Evolutionary conservation across 129 eudicot species (phyloP).

Genomic region (Arctium lappa): DNA sequence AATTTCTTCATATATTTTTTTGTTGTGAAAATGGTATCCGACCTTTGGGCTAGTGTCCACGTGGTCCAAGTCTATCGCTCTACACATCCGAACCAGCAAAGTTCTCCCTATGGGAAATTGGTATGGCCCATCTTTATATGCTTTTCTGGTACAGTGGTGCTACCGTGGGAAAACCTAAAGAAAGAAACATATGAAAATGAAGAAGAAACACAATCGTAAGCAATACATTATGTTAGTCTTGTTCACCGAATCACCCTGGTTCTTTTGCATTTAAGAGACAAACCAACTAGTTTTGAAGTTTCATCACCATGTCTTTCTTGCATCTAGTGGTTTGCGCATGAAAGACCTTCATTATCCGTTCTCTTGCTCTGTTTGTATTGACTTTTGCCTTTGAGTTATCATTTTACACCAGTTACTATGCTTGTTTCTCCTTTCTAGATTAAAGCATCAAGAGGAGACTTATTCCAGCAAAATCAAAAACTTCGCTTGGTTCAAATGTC

Average conservation of each 20-base stretch:
- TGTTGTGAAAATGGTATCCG: too few species aligned
- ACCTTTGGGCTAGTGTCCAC: too few species aligned
- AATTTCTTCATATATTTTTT: background rate
- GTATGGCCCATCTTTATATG: background rate
- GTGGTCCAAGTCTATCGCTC: too few species aligned
- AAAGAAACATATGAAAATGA: background rate
- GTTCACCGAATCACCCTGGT: conserved; percentile 3
- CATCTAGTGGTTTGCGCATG: conserved; percentile 2
- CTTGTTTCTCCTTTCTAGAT: conserved; percentile 11
- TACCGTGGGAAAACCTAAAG: background rate
- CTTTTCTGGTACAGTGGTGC: conserved; percentile 5
- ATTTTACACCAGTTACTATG: background rate
- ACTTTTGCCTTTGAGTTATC: background rate
- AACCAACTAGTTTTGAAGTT: background rate
- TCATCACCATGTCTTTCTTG: background rate
- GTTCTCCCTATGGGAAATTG: background rate
- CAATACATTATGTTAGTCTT: background rate
- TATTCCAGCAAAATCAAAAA: background rate
- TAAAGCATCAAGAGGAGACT: background rate
- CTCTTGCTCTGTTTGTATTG: background rate
- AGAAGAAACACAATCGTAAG: background rate
- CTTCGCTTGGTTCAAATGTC: background rate
- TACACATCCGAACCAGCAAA: background rate
- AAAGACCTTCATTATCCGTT: conserved; percentile 1
- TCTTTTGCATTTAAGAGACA: background rate